Evolutionary conservation across 306 rosid species (phyloP), one percentile per base, ranked within the genome.

Genomic region (Senna siamea): DNA sequence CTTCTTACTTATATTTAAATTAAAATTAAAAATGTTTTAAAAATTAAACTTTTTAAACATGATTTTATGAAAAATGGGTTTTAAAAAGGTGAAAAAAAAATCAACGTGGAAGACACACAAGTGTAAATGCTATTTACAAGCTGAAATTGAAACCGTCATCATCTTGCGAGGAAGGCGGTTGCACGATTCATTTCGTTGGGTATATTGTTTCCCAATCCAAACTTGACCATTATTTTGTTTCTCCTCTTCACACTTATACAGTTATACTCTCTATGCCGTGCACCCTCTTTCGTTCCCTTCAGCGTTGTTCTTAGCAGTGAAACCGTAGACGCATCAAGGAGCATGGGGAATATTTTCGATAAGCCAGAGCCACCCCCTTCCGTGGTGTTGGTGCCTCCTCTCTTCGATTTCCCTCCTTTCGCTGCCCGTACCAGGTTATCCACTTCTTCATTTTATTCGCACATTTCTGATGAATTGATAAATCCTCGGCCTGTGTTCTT

Each of bases 331-430:
- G 11, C 8, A 62, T 32, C 30, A 32, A 18, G 13, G 5, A 17
- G 68, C 72, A 19, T 92, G 94, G 89, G 95, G 56, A 88, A 87
- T 34, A 15, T 66, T 15, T 1, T 10, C 50, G 38, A 51, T 4
- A 37, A 67, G 26, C 32, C 53, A 4, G 73, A 74, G 60, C 91
- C 90, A 3, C 97, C 96, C 13, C 96, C 96, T 41, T 89, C 89
- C 22, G 81, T 94, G 87, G 99, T 94, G 60, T 84, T 94, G 12
- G 97, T 94, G 2, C 99, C 99, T 5, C 99, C 99, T 17, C 95
- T 94, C 56, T 94, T 94, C 88, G 96, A 94, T 60, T 94, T 81
- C 71, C 99, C 99, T 71, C 97, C 99, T 18, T 76, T 92, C n/a
- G 91, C 97, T 20, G 96, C 97, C 4, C 97, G 97, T 63, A 86